Percentiles rank a stretch among this genome's conserved stretches.
Conservation (phyloP, 345 rosid species). For the Rhodomyrtus tomentosa region DNA sequence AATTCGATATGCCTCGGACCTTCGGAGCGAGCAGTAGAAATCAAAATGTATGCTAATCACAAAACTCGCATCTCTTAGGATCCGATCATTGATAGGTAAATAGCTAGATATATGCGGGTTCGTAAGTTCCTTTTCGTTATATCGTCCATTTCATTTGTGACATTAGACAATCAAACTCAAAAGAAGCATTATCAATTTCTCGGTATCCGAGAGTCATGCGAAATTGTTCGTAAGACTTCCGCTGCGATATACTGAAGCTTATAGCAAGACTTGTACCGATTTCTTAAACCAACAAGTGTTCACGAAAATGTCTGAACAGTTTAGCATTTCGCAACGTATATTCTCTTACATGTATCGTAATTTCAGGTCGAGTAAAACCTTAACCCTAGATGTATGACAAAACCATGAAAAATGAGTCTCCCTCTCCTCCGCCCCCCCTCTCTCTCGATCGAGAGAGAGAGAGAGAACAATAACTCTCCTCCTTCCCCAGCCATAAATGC, state of each 20-base stretch:
- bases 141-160: background rate
- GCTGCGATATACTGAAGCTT: background rate
- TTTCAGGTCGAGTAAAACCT: background rate
- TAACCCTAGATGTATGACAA: background rate
- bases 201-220: background rate
- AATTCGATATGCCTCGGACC: background rate
- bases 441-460: no score
- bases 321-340: background rate
- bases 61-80: background rate
- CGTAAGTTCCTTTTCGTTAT: background rate
- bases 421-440: conserved; percentile 15
- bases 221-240: background rate
- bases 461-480: conserved; percentile 25
- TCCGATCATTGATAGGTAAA: background rate
- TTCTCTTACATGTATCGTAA: background rate
- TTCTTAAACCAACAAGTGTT: background rate
- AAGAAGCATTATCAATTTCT: background rate
- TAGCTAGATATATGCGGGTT: background rate
- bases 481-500: conserved; percentile 55
- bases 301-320: background rate
- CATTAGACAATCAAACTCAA: background rate
- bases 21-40: background rate
- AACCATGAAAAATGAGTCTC: background rate
- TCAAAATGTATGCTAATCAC: background rate
- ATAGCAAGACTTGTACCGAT: background rate